Evolutionary conservation across 352 stramenopile genomes (phyloP).

Genomic region (Halophytophthora polymorphica): DNA sequence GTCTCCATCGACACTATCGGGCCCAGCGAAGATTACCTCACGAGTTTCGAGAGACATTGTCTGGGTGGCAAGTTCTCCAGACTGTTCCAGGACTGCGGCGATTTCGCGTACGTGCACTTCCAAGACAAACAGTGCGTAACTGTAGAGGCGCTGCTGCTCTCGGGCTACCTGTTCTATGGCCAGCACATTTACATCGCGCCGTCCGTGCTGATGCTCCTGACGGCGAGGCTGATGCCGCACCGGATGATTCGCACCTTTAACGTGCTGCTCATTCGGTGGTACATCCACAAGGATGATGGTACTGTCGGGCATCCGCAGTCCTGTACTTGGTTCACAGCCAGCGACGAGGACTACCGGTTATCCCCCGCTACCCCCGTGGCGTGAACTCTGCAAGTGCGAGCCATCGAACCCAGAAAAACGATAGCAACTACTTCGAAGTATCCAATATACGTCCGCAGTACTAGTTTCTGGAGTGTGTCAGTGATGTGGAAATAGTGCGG

Average conservation of each 20-base stretch:
- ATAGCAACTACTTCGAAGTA: too few relatives aligned
- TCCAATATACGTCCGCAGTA: too few relatives aligned
- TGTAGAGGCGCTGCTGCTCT: constrained; percentile 12
- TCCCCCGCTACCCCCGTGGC: constrained; percentile 6
- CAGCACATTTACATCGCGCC: constrained; percentile 17
- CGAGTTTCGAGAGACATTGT: constrained; percentile 17
- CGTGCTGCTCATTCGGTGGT: constrained; percentile 18
- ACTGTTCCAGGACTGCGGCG: constrained; percentile 13
- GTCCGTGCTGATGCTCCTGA: constrained; percentile 13
- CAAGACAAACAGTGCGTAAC: constrained; percentile 7
- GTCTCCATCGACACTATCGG: constrained; percentile 1
- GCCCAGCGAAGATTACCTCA: constrained; percentile 4
- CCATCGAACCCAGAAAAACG: too few relatives aligned
- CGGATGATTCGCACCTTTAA: constrained; percentile 27
- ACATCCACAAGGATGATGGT: constrained; percentile 13
- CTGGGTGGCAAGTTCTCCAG: constrained; percentile 8
- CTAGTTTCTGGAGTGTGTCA: too few relatives aligned
- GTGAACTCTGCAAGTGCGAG: constrained; percentile 4
- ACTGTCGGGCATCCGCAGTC: constrained; percentile 10
- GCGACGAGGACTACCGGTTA: constrained; percentile 10
- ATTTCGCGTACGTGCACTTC: constrained; percentile 5
- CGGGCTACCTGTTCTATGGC: constrained; percentile 16
- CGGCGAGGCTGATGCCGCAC: constrained; percentile 14
- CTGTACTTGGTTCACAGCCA: constrained; percentile 15
- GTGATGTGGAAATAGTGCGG: too few relatives aligned